Evolutionary conservation across 2,329 filamentous ascomycete species (phyloP).

Genomic region (Rutstroemia sydowiana): DNA sequence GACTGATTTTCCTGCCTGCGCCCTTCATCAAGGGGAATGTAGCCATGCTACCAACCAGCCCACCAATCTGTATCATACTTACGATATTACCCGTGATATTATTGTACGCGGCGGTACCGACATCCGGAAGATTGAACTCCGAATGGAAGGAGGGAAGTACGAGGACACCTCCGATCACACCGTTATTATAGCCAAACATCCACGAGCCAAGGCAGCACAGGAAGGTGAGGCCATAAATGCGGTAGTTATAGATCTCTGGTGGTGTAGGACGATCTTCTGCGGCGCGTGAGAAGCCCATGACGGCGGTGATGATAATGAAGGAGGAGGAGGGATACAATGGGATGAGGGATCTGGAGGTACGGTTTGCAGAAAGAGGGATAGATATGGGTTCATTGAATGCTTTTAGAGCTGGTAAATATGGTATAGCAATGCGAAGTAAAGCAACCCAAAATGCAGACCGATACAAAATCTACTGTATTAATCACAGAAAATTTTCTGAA

Average conservation of each 20-base stretch:
- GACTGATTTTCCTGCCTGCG: constrained; percentile 14
- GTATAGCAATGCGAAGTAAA: neutral
- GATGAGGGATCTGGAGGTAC: neutral
- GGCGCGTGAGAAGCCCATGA: constrained; percentile 18
- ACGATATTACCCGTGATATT: constrained; percentile 23
- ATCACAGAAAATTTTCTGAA: neutral
- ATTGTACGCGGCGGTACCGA: constrained; percentile 16
- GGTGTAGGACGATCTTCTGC: constrained; percentile 21
- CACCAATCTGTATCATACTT: constrained; percentile 23
- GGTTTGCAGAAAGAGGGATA: neutral
- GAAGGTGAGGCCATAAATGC: constrained; percentile 19
- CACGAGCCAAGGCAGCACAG: constrained; percentile 18
- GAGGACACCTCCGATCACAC: constrained; percentile 21
- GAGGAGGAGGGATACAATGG: neutral
- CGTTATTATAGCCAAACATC: constrained; percentile 24
- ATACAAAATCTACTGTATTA: neutral
- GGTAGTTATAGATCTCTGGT: constrained; percentile 18
- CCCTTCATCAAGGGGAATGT: constrained; percentile 19
- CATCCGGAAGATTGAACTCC: constrained; percentile 19
- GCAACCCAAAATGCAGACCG: neutral
- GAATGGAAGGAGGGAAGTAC: constrained; percentile 19
- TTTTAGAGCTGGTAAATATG: neutral
- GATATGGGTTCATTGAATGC: neutral
- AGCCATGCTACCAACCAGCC: constrained; percentile 17
- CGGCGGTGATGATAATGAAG: neutral